Evolutionary conservation across 495 filamentous ascomycete genomes (phyloP).

Genomic region (Aspergillus steynii): DNA sequence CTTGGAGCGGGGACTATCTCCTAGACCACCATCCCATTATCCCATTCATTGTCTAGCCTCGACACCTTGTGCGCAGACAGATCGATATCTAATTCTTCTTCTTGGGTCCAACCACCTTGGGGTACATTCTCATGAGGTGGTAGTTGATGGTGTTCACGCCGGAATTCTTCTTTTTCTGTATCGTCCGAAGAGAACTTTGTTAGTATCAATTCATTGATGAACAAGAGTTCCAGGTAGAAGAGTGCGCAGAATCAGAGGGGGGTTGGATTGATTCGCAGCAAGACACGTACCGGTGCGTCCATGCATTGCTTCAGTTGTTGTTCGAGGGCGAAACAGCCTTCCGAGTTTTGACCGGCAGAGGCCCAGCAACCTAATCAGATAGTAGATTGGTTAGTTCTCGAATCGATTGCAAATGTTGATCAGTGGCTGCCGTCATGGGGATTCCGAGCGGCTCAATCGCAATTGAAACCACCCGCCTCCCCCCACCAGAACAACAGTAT

Average conservation of each 20-base stretch:
- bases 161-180: slow-evolving; percentile 61
- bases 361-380: slow-evolving; percentile 82
- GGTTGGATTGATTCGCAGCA: background rate
- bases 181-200: slow-evolving; percentile 12
- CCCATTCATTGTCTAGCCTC: background rate
- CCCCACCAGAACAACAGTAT: background rate
- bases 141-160: slow-evolving; percentile 92
- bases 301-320: slow-evolving; percentile 85
- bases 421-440: background rate
- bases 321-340: slow-evolving; percentile 80
- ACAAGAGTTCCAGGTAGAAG: background rate
- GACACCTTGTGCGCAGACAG: background rate
- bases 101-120: slow-evolving; percentile 68
- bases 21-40: background rate
- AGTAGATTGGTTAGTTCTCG: slow-evolving; percentile 12
- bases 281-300: slow-evolving; percentile 69
- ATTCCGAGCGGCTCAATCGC: background rate
- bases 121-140: slow-evolving; percentile 84
- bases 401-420: background rate
- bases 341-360: slow-evolving; percentile 70
- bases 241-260: background rate
- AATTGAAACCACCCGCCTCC: background rate
- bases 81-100: slow-evolving; percentile 58
- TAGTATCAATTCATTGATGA: slow-evolving; percentile 11
- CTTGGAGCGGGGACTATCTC: background rate